Conservation (phyloP, 1,284 basidiomycete genomes). For the Ceratobasidium papillatum region DNA sequence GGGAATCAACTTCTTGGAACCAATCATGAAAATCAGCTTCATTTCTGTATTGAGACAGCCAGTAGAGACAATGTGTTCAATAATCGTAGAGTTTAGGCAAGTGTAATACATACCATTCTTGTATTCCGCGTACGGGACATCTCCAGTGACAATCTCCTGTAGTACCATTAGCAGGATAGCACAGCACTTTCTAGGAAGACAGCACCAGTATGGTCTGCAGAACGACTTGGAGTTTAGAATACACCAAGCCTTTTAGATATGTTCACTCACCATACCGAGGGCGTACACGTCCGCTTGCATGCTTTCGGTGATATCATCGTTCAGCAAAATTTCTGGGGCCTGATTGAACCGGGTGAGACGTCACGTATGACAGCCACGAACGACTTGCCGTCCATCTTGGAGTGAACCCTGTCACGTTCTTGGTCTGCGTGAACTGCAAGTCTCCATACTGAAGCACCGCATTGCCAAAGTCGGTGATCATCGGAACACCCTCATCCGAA, state of each 20-base stretch:
- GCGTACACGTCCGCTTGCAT: background rate
- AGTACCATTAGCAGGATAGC: background rate
- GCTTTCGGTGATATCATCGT: background rate
- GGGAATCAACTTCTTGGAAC: background rate
- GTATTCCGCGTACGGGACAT: background rate
- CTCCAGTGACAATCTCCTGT: background rate
- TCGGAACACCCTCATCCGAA: background rate
- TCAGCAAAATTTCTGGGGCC: background rate
- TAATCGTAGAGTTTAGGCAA: too few relatives aligned
- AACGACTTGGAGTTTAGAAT: background rate
- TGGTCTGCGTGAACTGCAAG: background rate
- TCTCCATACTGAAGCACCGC: background rate
- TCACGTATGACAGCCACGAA: too few relatives aligned
- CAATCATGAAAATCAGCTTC: too few relatives aligned
- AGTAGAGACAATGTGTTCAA: too few relatives aligned
- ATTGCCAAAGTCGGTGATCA: slow-evolving; percentile 4
- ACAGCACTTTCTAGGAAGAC: too few relatives aligned
- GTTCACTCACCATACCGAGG: background rate
- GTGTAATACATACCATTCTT: too few relatives aligned
- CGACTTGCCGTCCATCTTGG: background rate
- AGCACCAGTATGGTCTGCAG: background rate
- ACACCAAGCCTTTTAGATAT: background rate
- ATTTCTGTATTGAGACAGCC: too few relatives aligned
- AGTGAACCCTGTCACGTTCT: background rate
- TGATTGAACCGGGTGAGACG: background rate